Base-by-base conservation (phyloP, 805 yeast species). In the Jamesozyma rosinii region DNA sequence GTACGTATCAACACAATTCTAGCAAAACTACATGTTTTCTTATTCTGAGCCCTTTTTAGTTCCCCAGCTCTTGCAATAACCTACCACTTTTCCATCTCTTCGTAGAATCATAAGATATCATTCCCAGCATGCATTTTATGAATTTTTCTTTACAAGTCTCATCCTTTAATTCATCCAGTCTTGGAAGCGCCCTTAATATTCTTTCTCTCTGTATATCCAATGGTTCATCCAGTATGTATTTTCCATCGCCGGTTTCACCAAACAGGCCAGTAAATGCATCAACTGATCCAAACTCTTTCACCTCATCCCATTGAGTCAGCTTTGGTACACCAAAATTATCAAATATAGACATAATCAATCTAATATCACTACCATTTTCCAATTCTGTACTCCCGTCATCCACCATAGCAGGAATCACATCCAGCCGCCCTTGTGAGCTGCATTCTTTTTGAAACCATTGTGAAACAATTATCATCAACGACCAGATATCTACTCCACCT, bases 401-500 rank as follows among this genome's bases (percentile, higher is more conserved):
- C 32, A 56, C 47, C 35, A 56, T 45, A 6, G 61, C 58, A 9
- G 62, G 61, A 13, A 57, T 27, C 10, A 49, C 49, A 26, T 47
- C 45, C 2, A 15, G 11, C 10, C 2, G 4, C 11, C 14, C 24
- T 17, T 37, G 18, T 6, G 40, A 32, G 3, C 33, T 24, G 8
- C 49, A 43, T 37, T 66, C 63, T 2, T 40, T 37, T 24, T 75
- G 64, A 45, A 74, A 71, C 48, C 84, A 54, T 39, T 74, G 67
- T 20, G 81, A 74, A 24, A 79, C 49, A 1, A 83, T 50, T 6
- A 87, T 72, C 2, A 83, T 85, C 18, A 76, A 54, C 2, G 84
- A 67, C 95, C 95, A 86, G 13, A 83, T 66, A 53, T 86, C 95
- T 4, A 85, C 67, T 35, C 70, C 75, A 27, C 55, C 55, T 5